Evolutionary conservation across 208 protist genomes (phyloP).

Genomic region (Giardia muris): DNA sequence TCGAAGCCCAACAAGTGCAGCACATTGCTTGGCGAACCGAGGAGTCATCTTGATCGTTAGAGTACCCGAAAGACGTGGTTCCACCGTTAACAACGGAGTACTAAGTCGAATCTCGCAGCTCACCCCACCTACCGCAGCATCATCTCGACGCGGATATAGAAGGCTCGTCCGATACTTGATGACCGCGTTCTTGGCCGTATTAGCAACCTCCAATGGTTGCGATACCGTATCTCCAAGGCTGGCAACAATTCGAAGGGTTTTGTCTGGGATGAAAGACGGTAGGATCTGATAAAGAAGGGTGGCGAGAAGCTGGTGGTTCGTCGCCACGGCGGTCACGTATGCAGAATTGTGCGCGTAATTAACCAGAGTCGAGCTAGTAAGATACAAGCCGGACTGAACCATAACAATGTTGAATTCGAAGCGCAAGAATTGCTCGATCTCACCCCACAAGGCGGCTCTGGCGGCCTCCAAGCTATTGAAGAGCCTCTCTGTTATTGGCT

Average conservation of each 20-base stretch:
- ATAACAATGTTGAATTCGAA: neutral
- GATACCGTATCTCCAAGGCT: neutral
- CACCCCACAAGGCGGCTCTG: neutral
- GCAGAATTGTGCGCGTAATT: neutral
- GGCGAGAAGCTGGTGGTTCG: neutral
- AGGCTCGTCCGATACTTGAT: slow-evolving; percentile 1
- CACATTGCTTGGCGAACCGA: neutral
- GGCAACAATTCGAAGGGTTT: neutral
- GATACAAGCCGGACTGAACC: neutral
- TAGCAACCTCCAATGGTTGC: slow-evolving; percentile 4
- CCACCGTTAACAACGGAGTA: neutral
- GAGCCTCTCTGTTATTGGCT: neutral
- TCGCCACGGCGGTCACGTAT: neutral
- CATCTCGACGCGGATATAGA: neutral
- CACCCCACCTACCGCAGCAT: neutral
- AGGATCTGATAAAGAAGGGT: neutral
- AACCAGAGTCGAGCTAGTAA: neutral
- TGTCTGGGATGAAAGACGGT: neutral
- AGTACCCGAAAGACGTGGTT: neutral
- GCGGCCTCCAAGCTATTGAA: neutral
- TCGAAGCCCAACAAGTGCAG: neutral
- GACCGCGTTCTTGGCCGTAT: neutral
- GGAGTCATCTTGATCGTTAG: neutral
- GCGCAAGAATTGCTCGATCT: slow-evolving; percentile 1
- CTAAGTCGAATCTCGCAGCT: neutral